Conservation (phyloP, 345 rosid genomes). For the Leavenworthia alabamica region DNA sequence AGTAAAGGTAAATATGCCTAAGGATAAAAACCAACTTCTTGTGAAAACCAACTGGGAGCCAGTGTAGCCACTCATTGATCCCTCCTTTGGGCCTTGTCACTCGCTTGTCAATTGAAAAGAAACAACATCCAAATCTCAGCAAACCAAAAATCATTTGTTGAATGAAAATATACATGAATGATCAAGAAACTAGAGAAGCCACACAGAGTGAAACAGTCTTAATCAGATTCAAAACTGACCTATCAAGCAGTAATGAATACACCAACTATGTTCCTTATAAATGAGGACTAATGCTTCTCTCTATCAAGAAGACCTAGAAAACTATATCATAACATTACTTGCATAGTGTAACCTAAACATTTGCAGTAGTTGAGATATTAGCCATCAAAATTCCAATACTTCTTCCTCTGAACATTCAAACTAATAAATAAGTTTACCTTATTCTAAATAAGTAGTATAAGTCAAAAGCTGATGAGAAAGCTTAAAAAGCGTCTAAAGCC, state of each 20-base stretch:
- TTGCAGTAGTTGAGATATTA: too few relatives aligned
- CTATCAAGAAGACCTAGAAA: not conserved
- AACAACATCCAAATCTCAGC: not conserved
- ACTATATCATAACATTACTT: too few relatives aligned
- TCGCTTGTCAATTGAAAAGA: constrained; percentile 40
- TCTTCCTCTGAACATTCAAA: too few relatives aligned
- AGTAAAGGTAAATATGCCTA: constrained; percentile 47
- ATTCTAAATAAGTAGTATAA: too few relatives aligned
- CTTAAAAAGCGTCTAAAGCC: not conserved
- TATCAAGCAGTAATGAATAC: not conserved
- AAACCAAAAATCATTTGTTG: not conserved
- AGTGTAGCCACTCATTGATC: constrained; percentile 80
- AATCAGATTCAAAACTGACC: not conserved
- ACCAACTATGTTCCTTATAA: not conserved
- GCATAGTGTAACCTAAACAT: too few relatives aligned
- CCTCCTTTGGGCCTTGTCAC: constrained; percentile 96
- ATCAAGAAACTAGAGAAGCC: not conserved
- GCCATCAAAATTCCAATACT: too few relatives aligned
- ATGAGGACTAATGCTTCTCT: not conserved
- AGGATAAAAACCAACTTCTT: constrained; percentile 52
- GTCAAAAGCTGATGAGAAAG: too few relatives aligned
- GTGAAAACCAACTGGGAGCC: constrained; percentile 88
- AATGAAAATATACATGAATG: not conserved
- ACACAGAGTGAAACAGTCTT: not conserved
- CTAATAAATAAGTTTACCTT: too few relatives aligned